Percentiles rank a stretch among this genome's conserved stretches.
Conservation (phyloP, 805 yeast genomes). For the Kluyveromyces starmeri region DNA sequence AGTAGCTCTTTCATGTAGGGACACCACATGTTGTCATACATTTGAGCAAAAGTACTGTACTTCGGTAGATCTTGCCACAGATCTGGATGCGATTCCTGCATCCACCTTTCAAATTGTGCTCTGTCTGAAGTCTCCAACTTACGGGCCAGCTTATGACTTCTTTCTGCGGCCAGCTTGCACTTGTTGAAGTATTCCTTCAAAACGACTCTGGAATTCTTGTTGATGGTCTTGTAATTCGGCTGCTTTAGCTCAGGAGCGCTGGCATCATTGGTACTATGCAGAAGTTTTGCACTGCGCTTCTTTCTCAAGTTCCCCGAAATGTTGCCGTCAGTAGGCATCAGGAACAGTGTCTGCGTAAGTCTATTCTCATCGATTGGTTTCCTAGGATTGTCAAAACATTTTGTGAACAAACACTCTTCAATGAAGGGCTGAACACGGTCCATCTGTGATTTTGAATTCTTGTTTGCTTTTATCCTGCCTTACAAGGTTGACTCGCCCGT, state of each 20-base stretch:
- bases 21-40: constrained; percentile 63
- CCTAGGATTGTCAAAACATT: constrained; percentile 22
- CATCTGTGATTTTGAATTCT: too few species aligned
- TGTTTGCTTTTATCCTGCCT: too few species aligned
- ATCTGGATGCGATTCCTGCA: constrained; percentile 14
- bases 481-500: too few species aligned
- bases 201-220: constrained; percentile 26
- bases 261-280: constrained; percentile 9
- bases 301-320: constrained; percentile 16
- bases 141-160: constrained; percentile 23
- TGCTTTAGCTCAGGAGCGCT: constrained; percentile 13
- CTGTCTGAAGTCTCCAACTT: constrained; percentile 13
- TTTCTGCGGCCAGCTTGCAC: constrained; percentile 16
- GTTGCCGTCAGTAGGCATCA: constrained; percentile 31
- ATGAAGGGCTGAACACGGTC: constrained; percentile 25
- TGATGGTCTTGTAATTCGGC: constrained; percentile 19
- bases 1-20: constrained; percentile 53
- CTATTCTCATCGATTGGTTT: constrained; percentile 27
- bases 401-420: constrained; percentile 22
- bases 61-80: constrained; percentile 24
- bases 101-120: constrained; percentile 16
- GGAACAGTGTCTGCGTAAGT: constrained; percentile 23
- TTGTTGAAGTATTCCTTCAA: constrained; percentile 22
- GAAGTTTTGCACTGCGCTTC: constrained; percentile 11
- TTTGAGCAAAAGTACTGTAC: constrained; percentile 42